A percentile compares a stretch with the other conserved stretches of the same genome.
phyloP scores from a whole-genome alignment of 495 filamentous ascomycete species.

The Daldinia grandis region DNA sequence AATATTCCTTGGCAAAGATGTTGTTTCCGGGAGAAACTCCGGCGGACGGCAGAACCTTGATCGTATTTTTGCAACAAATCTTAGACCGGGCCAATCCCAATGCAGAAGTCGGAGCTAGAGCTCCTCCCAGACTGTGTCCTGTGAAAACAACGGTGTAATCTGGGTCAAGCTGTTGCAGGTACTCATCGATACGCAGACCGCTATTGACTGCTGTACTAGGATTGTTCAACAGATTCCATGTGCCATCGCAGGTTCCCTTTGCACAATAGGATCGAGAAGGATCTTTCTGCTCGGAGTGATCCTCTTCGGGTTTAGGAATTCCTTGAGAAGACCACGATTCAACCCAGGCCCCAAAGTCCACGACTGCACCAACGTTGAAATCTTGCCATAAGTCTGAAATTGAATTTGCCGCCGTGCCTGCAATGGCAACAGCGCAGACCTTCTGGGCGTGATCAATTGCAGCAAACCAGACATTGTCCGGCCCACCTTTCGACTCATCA shows the following conservation, averaged over 20 bases:
- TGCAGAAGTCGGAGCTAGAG: background rate
- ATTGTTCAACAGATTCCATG: background rate
- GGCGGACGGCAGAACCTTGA: background rate
- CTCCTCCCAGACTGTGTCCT: background rate
- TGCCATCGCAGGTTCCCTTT: background rate
- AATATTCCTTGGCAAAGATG: background rate
- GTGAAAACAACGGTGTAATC: background rate
- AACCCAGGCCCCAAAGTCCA: background rate
- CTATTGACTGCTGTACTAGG: background rate
- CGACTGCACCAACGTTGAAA: background rate
- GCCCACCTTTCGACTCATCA: background rate
- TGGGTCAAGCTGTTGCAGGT: background rate
- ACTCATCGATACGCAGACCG: background rate
- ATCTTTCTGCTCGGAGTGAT: background rate
- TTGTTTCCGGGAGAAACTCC: background rate
- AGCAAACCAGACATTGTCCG: slow-evolving; percentile 1
- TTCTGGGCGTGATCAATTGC: background rate
- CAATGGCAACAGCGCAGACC: background rate
- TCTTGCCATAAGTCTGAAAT: background rate
- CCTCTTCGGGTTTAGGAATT: background rate
- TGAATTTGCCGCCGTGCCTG: background rate
- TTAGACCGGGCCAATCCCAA: background rate
- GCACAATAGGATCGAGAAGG: background rate
- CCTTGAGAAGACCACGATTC: background rate
- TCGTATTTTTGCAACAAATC: background rate